Evolutionary conservation across 306 rosid species (phyloP), one percentile per base, ranked within the genome.

Genomic region (Luffa acutangula): DNA sequence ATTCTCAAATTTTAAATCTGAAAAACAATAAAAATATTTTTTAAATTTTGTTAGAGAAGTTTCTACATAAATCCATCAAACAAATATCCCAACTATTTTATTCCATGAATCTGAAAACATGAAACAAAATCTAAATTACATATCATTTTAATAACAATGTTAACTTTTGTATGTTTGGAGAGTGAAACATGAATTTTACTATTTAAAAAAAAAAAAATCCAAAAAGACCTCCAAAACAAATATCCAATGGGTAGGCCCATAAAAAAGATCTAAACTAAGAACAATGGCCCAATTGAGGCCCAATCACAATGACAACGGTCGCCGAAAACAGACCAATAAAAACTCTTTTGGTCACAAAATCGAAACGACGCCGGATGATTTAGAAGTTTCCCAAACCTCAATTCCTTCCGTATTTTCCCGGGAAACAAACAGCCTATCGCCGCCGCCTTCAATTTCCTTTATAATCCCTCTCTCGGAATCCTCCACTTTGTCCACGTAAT

Each of bases 371-470:
- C 76, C 86, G 45, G 97, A 80, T 79, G 90, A 88, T 81, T 65
- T 65, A n/a, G 96, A 92, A 51, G 90, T 90, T 84, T 94, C 94
- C 98, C 97, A 92, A 2, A 94, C 98, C 83, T 94, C 96, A 87
- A 92, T 83, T 6, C 98, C 98, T 82, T 94, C 97, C 20, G 85
- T 90, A 75, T 82, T 84, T 86, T 93, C 93, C 58, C 97, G 88
- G 37, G 90, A 85, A 80, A 94, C 90, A 74, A 94, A 94, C 79
- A 94, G 83, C 70, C 98, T 89, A 73, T 92, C 79, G 18, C 97
- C 97, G 25, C 97, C 97, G 33, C 98, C 94, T 83, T 94, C 95
- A 48, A 94, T 91, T 79, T 85, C 86, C 86, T 75, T 86, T 59
- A 94, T 91, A 73, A 83, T 72, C 77, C 98, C 97, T 85, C 87